A percentile compares a stretch with the other conserved stretches of the same genome.
Conservation (phyloP, 495 filamentous ascomycete genomes). For the Penicillium bialowiezense region DNA sequence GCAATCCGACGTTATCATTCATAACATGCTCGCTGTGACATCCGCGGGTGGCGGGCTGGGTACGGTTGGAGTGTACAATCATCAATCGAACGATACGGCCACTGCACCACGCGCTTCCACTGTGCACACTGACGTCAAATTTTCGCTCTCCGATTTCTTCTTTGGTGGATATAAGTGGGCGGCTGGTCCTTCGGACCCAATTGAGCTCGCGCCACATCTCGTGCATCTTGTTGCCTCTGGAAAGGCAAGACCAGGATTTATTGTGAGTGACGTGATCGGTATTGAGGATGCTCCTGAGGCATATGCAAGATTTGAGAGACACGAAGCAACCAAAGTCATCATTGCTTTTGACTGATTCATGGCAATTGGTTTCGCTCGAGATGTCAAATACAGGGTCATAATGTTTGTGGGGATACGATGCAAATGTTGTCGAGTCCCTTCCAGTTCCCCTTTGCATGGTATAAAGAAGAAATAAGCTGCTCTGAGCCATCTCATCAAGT, state of each 20-base stretch:
- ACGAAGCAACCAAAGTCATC: conserved; percentile 4
- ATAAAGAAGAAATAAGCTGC: too few species aligned
- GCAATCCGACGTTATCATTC: conserved; percentile 6
- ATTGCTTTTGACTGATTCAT: not conserved
- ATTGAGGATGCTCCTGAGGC: conserved; percentile 7
- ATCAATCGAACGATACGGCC: conserved; percentile 2
- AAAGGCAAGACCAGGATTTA: conserved; percentile 9
- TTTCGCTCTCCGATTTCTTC: conserved; percentile 4
- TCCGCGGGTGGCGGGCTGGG: conserved; percentile 5
- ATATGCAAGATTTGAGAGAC: conserved; percentile 9
- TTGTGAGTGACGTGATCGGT: conserved; percentile 7
- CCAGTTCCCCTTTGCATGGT: too few species aligned
- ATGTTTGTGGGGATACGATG: too few species aligned
- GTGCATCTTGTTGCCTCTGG: conserved; percentile 5
- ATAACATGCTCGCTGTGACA: conserved; percentile 5
- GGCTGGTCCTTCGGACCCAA: conserved; percentile 3
- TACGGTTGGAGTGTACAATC: conserved; percentile 4
- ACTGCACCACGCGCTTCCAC: conserved; percentile 7
- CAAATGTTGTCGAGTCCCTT: too few species aligned
- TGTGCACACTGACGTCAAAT: not conserved
- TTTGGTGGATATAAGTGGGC: conserved; percentile 4
- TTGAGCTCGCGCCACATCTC: conserved; percentile 7
- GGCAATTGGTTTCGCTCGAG: too few species aligned
- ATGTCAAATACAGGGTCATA: too few species aligned
- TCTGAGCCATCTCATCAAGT: too few species aligned